Base-by-base conservation (phyloP, 306 rosid genomes). In the Oemleria cerasiformis region DNA sequence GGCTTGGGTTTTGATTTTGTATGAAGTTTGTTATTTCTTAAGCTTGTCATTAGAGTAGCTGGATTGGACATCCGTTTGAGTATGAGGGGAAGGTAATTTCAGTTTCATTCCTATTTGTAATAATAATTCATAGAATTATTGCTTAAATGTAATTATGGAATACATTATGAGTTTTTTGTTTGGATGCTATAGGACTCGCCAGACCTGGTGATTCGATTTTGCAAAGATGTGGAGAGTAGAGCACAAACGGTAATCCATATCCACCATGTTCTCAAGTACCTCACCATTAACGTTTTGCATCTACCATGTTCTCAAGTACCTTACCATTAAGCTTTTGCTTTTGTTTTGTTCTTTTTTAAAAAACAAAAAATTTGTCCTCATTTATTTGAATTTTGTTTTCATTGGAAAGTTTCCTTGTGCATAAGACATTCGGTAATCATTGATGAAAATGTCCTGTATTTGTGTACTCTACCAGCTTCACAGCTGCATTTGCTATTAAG, bases 141-240 rank as follows among this genome's bases (percentile, higher is more conserved):
- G 65, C 30, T 13, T 39, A 16, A 7, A 3, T 38, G 9, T 8
- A 8, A 4, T 61, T 16, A 36, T 63, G 21, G 40, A 39, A 23
- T 54, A 12, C 41, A 5, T 38, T 41, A 3, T 63, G 10, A 68
- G 63, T 50, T 78, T 54, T 10, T 59, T 48, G 53, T 53, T 43
- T 77, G 49, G 70, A 38, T 80, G 70, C 21, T 80, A 73, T 93
- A 88, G 96, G 87, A 71, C 36, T 30, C 36, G 56, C n/a, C 94
- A 59, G 99, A 94, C 67, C 77, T 91, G 87, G 91, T 62, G 50
- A 76, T 94, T 72, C 92, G 88, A 25, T 94, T 94, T 65, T 91
- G 99, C 79, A 94, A 91, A 78, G 99, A 94, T 39, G 99, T 94
- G 73, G 96, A 94, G 84, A 86, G 69, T 75, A 80, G 99, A 89